Base-by-base conservation (phyloP, 1,284 basidiomycete species). In the Ceraceosorus bombacis region DNA sequence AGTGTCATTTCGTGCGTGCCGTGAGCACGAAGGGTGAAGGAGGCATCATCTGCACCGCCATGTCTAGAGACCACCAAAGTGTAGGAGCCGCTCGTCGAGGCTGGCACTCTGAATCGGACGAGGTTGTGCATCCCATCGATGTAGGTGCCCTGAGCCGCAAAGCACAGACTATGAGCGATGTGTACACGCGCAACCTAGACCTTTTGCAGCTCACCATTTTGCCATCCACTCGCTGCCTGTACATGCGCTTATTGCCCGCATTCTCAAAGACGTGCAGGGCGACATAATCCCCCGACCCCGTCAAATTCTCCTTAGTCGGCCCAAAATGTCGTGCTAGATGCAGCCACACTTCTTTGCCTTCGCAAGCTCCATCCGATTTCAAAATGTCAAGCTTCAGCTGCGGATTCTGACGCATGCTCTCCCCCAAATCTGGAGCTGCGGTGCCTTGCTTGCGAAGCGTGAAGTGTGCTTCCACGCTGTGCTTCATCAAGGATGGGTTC, bases 81-180 rank as follows among this genome's bases (percentile, higher is more conserved):
- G 43, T 70, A 73, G 48, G 41, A 51, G 37, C 40, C 57, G 53
- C 10, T 50, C 8, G 15, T 6, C 36, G 41, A 36, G 27, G 27
- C 51, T 1, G 57, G 57, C 50, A 61, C 27, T 12, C 46, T 61
- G 51, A 72, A 50, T 5, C 68, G 64, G 60, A 89, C 88, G 37
- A 93, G 78, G 13, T 86, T 80, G 76, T 92, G 88, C 0, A 85
- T 82, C 49, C 85, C 87, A 67, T 90, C 88, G 4, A 87, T 88
- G 64, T 88, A 93, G 4, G 82, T 80, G n/a, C 86, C 85, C 86
- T 87, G 27, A 27, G 27, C 27, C 27, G 27, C 27, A 27, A 62
- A 0, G 41, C 4, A 54, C 27, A 41, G 8, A 41, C 1, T 9
- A 54, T 17, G 4, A 27, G 5, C 17, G 53, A 54, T 17, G 46